Conservation (phyloP, 208 protist species). For the Trypanosoma cruzi region DNA sequence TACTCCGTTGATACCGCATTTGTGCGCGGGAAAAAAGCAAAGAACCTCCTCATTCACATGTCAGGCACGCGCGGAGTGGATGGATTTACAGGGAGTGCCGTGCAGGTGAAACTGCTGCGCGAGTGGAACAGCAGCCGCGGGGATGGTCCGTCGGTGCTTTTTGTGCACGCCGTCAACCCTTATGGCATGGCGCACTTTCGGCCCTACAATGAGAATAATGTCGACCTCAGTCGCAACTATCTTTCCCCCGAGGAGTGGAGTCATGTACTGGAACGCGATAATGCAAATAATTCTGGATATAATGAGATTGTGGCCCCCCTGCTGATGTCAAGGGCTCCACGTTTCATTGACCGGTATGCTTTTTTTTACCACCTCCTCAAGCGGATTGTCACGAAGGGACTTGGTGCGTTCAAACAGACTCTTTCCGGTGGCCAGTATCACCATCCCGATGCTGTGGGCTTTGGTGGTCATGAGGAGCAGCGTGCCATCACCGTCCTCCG, state of each 20-base stretch:
- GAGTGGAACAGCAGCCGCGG: conserved; percentile 55
- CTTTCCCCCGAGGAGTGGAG: conserved; percentile 58
- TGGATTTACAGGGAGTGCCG: conserved; percentile 84
- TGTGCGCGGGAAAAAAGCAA: conserved; percentile 42
- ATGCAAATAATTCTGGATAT: conserved; percentile 54
- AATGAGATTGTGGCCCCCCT: conserved; percentile 42
- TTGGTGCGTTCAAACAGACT: conserved; percentile 42
- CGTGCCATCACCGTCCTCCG: conserved; percentile 57
- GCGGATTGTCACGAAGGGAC: conserved; percentile 39
- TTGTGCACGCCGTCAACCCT: conserved; percentile 88
- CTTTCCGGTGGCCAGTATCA: conserved; percentile 77
- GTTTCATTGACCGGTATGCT: conserved; percentile 72
- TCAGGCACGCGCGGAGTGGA: conserved; percentile 82
- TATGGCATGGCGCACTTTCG: conserved; percentile 85
- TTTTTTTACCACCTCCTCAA: conserved; percentile 44
- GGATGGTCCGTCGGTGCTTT: conserved; percentile 72
- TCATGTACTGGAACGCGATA: conserved; percentile 35
- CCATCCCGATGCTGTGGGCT: conserved; percentile 70
- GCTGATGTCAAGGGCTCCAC: conserved; percentile 36
- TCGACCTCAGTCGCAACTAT: conserved; percentile 87
- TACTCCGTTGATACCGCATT: conserved; percentile 87
- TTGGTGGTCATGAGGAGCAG: conserved; percentile 71
- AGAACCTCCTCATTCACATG: conserved; percentile 76
- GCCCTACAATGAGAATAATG: conserved; percentile 86
- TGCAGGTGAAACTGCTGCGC: conserved; percentile 75